Percentiles rank a stretch among this genome's conserved stretches.
These are phyloP conservation scores for Leucocoprinus sp. DNA, from an alignment of 768 basidiomycete species.

Conservation along the genomic window DNA sequence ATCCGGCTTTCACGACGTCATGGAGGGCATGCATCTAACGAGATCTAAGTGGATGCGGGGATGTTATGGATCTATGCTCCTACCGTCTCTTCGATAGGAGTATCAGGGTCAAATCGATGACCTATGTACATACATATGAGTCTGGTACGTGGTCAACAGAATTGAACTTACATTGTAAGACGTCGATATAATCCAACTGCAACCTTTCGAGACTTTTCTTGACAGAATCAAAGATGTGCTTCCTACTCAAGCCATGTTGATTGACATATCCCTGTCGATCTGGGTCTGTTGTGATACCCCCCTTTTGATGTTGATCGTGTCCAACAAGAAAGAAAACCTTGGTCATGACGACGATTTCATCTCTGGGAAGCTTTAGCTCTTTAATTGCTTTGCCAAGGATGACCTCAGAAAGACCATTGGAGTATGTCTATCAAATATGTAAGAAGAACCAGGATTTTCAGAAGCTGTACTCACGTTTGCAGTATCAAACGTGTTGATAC, in stretches of 20 bases:
- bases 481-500: slow-evolving; percentile 56
- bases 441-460: background rate
- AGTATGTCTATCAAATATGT: slow-evolving; percentile 40
- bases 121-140: slow-evolving; percentile 27
- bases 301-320: slow-evolving; percentile 14
- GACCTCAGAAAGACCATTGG: slow-evolving; percentile 56
- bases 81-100: slow-evolving; percentile 51
- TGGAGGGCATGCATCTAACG: slow-evolving; percentile 57
- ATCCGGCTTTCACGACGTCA: slow-evolving; percentile 56
- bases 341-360: slow-evolving; percentile 73
- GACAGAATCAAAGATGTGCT: slow-evolving; percentile 69
- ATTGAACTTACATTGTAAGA: slow-evolving; percentile 48
- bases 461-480: slow-evolving; percentile 33
- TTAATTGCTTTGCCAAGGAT: slow-evolving; percentile 69
- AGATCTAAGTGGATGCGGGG: background rate
- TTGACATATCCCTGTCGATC: slow-evolving; percentile 47
- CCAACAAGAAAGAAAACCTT: slow-evolving; percentile 37
- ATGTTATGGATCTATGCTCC: background rate
- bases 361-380: slow-evolving; percentile 52
- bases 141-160: slow-evolving; percentile 18
- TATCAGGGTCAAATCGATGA: slow-evolving; percentile 50
- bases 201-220: slow-evolving; percentile 59
- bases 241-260: slow-evolving; percentile 35
- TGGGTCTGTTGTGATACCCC: slow-evolving; percentile 13
- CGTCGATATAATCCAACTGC: slow-evolving; percentile 69